phyloP scores from a whole-genome alignment of 345 rosid genomes.

The Gossypium mustelinum region DNA sequence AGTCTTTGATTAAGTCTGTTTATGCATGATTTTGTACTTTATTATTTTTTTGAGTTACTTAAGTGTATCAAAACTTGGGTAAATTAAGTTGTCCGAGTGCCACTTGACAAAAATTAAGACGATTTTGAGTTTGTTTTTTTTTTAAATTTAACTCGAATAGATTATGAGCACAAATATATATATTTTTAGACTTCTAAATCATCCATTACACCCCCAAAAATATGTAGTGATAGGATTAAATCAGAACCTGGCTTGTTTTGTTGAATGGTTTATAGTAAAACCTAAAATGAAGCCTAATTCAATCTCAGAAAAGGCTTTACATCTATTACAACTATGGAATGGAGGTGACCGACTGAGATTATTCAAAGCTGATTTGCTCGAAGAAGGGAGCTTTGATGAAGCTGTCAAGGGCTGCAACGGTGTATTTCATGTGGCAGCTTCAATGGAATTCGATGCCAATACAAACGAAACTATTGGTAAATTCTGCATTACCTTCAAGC shows the following conservation, averaged over 20 bases:
- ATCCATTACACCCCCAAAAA: too few relatives aligned
- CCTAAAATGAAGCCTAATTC: neutral
- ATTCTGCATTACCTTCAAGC: neutral
- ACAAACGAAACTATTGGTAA: conserved; percentile 39
- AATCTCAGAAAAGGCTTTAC: conserved; percentile 40
- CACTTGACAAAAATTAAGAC: neutral
- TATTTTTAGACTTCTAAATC: too few relatives aligned
- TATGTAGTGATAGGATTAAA: too few relatives aligned
- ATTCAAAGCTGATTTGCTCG: conserved; percentile 65
- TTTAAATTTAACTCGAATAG: neutral
- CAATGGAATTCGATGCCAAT: conserved; percentile 55
- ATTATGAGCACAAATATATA: neutral
- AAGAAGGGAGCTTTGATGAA: conserved; percentile 76
- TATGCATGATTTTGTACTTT: too few relatives aligned
- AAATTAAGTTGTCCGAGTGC: neutral
- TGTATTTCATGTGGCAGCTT: conserved; percentile 84
- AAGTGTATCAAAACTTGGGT: neutral
- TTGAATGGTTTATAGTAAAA: neutral
- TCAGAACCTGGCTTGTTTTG: neutral
- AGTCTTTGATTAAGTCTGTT: too few relatives aligned
- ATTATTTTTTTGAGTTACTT: neutral
- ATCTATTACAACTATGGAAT: conserved; percentile 41
- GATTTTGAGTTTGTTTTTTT: neutral
- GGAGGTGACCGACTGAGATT: conserved; percentile 46
- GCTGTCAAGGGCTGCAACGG: conserved; percentile 71